Evolutionary conservation across 257 asterid genomes (phyloP).

Genomic region (Plantago ovata): DNA sequence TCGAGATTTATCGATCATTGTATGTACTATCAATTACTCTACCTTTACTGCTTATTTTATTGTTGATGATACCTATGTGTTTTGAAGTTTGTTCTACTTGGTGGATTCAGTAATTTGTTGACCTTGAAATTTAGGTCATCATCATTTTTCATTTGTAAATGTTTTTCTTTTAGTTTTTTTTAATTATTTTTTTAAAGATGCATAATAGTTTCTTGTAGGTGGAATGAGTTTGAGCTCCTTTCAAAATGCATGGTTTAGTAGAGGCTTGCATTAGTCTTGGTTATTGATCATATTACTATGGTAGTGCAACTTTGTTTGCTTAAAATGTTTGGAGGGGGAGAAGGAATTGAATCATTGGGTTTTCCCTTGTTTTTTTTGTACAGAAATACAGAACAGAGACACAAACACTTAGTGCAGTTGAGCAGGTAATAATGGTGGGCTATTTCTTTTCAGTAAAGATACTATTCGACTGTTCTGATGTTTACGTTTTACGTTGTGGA

Average conservation of each 20-base stretch:
- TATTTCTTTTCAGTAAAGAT: slow-evolving; percentile 3
- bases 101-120: background rate
- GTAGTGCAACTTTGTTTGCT: background rate
- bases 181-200: too few relatives aligned
- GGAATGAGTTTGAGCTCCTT: too few relatives aligned
- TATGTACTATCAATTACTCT: slow-evolving; percentile 32
- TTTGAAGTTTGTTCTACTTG: slow-evolving; percentile 1
- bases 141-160: too few relatives aligned
- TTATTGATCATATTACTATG: too few relatives aligned
- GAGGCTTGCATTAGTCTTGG: too few relatives aligned
- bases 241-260: too few relatives aligned
- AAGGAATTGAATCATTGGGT: background rate
- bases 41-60: slow-evolving; percentile 1
- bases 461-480: background rate
- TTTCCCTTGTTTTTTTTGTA: slow-evolving; percentile 15
- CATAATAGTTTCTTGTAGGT: too few relatives aligned
- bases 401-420: slow-evolving; percentile 49
- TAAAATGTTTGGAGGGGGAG: background rate
- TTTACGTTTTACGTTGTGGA: slow-evolving; percentile 9
- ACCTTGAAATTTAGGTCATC: too few relatives aligned
- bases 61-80: background rate
- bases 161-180: too few relatives aligned
- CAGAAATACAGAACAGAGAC: slow-evolving; percentile 77
- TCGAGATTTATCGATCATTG: slow-evolving; percentile 82
- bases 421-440: slow-evolving; percentile 48